Evolutionary conservation across 2,329 filamentous ascomycete genomes (phyloP), one percentile per base, ranked within the genome.

Genomic region (Fusarium graminum): DNA sequence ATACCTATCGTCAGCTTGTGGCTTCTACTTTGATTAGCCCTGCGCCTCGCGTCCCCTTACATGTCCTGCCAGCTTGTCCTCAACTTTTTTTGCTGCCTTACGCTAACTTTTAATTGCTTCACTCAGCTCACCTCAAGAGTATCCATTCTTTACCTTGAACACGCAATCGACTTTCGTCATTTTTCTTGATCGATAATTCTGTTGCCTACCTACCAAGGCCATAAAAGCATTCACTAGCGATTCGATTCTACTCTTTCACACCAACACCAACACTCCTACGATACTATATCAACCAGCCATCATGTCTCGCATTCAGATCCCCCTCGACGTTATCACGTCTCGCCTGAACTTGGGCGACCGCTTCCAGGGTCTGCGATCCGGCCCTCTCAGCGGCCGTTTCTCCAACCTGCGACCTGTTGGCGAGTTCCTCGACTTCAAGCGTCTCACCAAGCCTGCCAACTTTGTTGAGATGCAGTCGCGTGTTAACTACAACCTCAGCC

Each of bases 391-490:
- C 60, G 87, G 89, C 68, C 90, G 95, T 69, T 98, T 98, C 80
- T 89, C 94, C 79, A 98, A 97, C 81, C 86, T 99, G 76, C 91
- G 90, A 63, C 94, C 95, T 63, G 80, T 98, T 72, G 89, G 90
- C 78, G 95, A 99, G 81, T 99, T 99, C 82, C 86, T 97, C 79
- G 94, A 98, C 80, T 80, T 98, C 82, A 97, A 97, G 88, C 93
- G 94, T 72, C 75, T 99, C 56, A 97, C 93, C 70, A 99, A 98
- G 83, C 95, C 95, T 28, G 88, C 87, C 76, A 96, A 96, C 83
- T 97, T 98, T 74, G 83, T 83, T 69, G 94, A 97, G 80, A 88
- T 93, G 68, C 94, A 98, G 81, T 93, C 90, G 72, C 89, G 94
- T 69, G 90, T 97, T 82, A 97, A 96, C 85, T 97, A 97, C 89